Base-by-base conservation (phyloP, 1,284 basidiomycete species). In the Leccinum colubrinum region DNA sequence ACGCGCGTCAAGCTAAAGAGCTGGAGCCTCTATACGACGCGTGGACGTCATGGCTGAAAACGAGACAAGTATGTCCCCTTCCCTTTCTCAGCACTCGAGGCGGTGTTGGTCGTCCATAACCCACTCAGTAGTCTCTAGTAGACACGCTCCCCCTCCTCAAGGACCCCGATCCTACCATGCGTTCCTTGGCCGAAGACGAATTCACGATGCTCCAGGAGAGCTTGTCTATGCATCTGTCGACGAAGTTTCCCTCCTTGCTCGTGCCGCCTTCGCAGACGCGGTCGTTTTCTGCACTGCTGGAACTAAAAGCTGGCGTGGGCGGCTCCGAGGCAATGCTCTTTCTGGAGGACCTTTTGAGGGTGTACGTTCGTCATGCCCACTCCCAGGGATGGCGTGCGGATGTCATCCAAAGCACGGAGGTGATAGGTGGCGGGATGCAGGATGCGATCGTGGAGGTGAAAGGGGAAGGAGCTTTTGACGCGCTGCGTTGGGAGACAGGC, bases 231-330 rank as follows among this genome's bases (percentile, higher is more conserved):
- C 72, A 87, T 35, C 71, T 90, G 43, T 76, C 81, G 9, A 70
- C 76, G 0, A 84, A 81, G 0, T 86, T 98, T 64, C 89, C 93
- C 0, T 63, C 81, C 0, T 79, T 93, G 4, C 83, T 98, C 59
- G 80, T 95, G 0, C 93, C 93, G 0, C 78, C 85, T 0, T 88
- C 91, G 0, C 69, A 81, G 6, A 90, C 92, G 0, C 76, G 81
- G 0, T 73, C 83, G 1, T 78, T 94, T 6, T 91, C 91, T 3
- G 92, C 93, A 1, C 81, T 98, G 59, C 78, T 99, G 61, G 97
- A 98, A 67, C 79, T 99, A 37, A 96, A 97, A 68, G 87, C 94
- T 0, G 97, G 95, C 3, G 94, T 97, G 0, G 97, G 97, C 0
- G 97, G 97, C 0, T 88, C 89, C 4, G 97, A 99, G 76, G 84